Evolutionary conservation across 116 monocot genomes (phyloP).

Genomic region (Zostera marina): DNA sequence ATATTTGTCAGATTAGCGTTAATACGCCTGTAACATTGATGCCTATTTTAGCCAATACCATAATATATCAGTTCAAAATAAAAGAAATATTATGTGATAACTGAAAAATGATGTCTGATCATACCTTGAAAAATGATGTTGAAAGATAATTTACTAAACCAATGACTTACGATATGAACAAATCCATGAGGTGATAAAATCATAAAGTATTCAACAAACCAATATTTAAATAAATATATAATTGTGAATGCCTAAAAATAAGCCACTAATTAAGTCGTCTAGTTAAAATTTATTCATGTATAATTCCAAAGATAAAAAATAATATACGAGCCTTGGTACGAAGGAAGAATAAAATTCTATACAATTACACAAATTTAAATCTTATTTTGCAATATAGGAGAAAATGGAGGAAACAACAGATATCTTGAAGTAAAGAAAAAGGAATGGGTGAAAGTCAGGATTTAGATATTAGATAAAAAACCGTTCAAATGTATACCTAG

Average conservation of each 20-base stretch:
- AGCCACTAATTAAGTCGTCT: not conserved
- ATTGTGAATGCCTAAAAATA: not conserved
- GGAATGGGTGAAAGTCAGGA: not conserved
- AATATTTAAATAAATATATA: not conserved
- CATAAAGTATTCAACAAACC: not conserved
- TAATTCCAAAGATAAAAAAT: not conserved
- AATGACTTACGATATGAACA: not conserved
- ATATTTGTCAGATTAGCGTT: too few species aligned
- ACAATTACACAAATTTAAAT: not conserved
- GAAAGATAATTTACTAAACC: not conserved
- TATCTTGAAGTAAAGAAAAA: not conserved
- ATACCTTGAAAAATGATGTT: not conserved
- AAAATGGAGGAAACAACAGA: not conserved
- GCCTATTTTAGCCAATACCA: too few species aligned
- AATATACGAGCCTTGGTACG: not conserved
- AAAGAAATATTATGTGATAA: too few species aligned
- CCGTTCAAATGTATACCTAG: slow-evolving; percentile 27
- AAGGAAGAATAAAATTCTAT: not conserved
- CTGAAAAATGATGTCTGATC: not conserved
- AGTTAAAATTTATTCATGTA: not conserved
- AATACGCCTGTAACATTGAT: too few species aligned
- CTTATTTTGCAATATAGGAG: not conserved
- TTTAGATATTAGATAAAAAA: not conserved
- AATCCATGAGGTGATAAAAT: not conserved
- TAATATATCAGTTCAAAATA: too few species aligned